A percentile compares a stretch with the other conserved stretches of the same genome.
These are phyloP conservation scores for Phytophthora citricola DNA, from an alignment of 352 stramenopile species.

Conservation along the genomic window DNA sequence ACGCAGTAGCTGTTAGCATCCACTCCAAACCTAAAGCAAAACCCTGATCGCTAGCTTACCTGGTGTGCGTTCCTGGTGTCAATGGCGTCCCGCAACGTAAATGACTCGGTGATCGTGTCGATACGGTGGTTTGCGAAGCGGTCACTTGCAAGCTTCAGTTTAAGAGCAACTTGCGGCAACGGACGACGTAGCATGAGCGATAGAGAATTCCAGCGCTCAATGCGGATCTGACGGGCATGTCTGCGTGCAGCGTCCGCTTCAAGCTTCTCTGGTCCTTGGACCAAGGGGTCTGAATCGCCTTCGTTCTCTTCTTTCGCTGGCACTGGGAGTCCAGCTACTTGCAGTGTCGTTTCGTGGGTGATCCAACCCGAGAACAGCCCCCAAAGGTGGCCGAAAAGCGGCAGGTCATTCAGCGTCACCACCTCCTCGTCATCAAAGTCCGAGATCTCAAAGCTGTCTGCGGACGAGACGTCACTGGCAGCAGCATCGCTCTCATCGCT, in stretches of 20 bases:
- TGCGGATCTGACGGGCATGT: constrained; percentile 58
- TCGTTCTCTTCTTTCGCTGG: constrained; percentile 28
- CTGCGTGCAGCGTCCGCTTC: constrained; percentile 50
- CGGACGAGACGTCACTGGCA: constrained; percentile 58
- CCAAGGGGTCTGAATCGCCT: constrained; percentile 1
- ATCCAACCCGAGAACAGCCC: constrained; percentile 73
- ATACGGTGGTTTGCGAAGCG: constrained; percentile 65
- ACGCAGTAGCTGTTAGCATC: constrained; percentile 2
- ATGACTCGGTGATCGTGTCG: constrained; percentile 61
- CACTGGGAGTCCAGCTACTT: constrained; percentile 52
- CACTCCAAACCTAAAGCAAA: background rate
- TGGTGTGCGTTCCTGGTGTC: constrained; percentile 68
- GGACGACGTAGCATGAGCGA: constrained; percentile 64
- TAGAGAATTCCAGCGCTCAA: constrained; percentile 73
- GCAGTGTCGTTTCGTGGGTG: constrained; percentile 71
- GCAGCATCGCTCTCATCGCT: constrained; percentile 71
- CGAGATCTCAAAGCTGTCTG: constrained; percentile 63
- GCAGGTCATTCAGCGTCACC: constrained; percentile 71
- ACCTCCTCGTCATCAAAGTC: constrained; percentile 80
- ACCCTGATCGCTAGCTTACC: constrained; percentile 33
- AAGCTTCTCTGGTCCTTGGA: constrained; percentile 32
- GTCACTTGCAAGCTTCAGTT: constrained; percentile 60
- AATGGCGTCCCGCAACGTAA: constrained; percentile 67
- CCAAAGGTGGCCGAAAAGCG: constrained; percentile 79
- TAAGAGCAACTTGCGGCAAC: constrained; percentile 57